phyloP scores from a whole-genome alignment of 2,329 filamentous ascomycete genomes.

The Xylariaceae sp. region DNA sequence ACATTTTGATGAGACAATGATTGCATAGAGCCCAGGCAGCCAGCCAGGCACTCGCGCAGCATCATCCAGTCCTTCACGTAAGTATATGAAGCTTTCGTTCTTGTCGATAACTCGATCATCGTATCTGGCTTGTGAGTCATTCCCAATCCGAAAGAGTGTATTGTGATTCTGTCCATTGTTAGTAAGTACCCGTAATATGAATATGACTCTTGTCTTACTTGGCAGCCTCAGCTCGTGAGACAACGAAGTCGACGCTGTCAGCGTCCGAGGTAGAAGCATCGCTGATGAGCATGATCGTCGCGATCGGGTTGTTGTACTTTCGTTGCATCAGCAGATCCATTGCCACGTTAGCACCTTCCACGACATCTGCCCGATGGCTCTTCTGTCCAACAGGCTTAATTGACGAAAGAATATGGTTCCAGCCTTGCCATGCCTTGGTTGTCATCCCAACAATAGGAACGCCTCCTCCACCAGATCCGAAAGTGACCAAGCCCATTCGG shows the following conservation, averaged over 20 bases:
- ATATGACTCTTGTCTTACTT: slow-evolving; percentile 59
- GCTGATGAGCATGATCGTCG: slow-evolving; percentile 93
- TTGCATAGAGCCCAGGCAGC: slow-evolving; percentile 87
- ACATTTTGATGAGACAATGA: slow-evolving; percentile 97
- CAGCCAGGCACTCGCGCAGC: slow-evolving; percentile 91
- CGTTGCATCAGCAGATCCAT: slow-evolving; percentile 99
- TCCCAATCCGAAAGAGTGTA: slow-evolving; percentile 93
- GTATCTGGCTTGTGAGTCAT: slow-evolving; percentile 98
- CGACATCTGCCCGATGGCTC: slow-evolving; percentile 91
- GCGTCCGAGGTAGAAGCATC: slow-evolving; percentile 92
- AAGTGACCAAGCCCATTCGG: slow-evolving; percentile 95
- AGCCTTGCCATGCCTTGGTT: slow-evolving; percentile 88
- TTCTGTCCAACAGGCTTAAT: slow-evolving; percentile 95
- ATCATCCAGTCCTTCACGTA: slow-evolving; percentile 99
- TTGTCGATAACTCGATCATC: slow-evolving; percentile 93
- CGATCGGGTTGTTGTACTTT: slow-evolving; percentile 91
- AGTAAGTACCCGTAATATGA: slow-evolving; percentile 14
- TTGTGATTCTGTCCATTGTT: slow-evolving; percentile 64
- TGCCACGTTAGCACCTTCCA: slow-evolving; percentile 94
- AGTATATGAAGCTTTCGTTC: slow-evolving; percentile 94
- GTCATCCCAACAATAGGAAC: slow-evolving; percentile 98
- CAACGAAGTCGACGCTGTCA: slow-evolving; percentile 96
- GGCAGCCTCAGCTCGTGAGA: slow-evolving; percentile 91
- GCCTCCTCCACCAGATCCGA: slow-evolving; percentile 88
- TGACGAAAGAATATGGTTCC: slow-evolving; percentile 78